These are phyloP conservation scores for Ophiorrhiza pumila DNA, from an alignment of 257 asterid genomes.

Conservation along the genomic window DNA sequence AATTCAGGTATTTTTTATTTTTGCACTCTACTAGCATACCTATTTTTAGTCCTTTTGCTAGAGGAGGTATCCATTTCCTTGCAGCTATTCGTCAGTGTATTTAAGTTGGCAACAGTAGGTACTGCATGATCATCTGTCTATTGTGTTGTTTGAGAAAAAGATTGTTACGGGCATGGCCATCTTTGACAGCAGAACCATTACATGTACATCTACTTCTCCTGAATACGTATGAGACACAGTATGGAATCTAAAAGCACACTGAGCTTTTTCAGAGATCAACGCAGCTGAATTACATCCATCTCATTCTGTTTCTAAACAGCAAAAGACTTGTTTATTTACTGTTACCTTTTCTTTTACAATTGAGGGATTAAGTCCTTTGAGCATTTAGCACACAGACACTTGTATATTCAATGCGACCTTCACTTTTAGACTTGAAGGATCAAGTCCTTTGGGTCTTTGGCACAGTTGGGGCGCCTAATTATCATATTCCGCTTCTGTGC, in stretches of 20 bases:
- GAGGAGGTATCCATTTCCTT: not conserved
- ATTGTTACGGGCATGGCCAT: not conserved
- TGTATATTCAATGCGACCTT: too few species aligned
- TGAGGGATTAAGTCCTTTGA: too few species aligned
- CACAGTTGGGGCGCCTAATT: too few species aligned
- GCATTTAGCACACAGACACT: too few species aligned
- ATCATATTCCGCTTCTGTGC: too few species aligned
- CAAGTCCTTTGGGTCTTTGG: too few species aligned
- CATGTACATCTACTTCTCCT: not conserved
- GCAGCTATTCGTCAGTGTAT: not conserved
- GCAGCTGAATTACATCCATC: too few species aligned
- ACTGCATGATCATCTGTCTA: not conserved
- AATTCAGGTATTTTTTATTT: constrained; percentile 57
- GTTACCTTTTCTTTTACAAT: too few species aligned
- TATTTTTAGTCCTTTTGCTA: constrained; percentile 2
- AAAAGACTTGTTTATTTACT: too few species aligned
- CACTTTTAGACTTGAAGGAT: too few species aligned
- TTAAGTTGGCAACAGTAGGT: not conserved
- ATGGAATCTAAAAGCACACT: not conserved
- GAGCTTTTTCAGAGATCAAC: too few species aligned
- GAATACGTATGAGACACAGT: not conserved
- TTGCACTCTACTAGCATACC: constrained; percentile 8
- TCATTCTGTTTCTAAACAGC: too few species aligned
- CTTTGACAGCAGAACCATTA: not conserved
- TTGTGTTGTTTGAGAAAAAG: not conserved